phyloP scores from a whole-genome alignment of 1,284 basidiomycete species.

The Cryptococcus sp. region DNA sequence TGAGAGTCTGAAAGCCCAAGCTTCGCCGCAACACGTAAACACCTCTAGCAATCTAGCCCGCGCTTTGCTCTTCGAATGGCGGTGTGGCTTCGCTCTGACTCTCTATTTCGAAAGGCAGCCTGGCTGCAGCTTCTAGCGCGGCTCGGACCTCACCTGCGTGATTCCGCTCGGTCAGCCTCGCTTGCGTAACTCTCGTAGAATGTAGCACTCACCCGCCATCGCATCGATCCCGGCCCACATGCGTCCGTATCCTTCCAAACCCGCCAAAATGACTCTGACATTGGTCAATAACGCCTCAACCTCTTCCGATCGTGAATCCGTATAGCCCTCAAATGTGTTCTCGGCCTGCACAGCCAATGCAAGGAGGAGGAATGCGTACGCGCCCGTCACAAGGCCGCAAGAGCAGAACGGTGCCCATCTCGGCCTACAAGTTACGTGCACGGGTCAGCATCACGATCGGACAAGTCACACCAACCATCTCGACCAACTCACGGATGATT shows the following conservation, averaged over 20 bases:
- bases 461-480: no score
- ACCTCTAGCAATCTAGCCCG: no score
- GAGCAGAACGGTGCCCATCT: slow-evolving; percentile 54
- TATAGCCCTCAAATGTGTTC: slow-evolving; percentile 32
- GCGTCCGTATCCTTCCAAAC: slow-evolving; percentile 51
- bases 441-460: not conserved
- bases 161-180: not conserved
- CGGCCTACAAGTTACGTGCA: slow-evolving; percentile 27
- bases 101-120: slow-evolving; percentile 33
- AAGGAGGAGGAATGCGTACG: slow-evolving; percentile 52
- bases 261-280: slow-evolving; percentile 53
- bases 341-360: slow-evolving; percentile 52
- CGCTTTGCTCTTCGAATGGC: not conserved
- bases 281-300: slow-evolving; percentile 52
- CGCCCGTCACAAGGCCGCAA: slow-evolving; percentile 52
- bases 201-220: slow-evolving; percentile 48
- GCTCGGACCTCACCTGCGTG: slow-evolving; percentile 41
- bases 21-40: no score
- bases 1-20: no score
- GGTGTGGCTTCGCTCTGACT: slow-evolving; percentile 18
- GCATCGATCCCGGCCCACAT: slow-evolving; percentile 55
- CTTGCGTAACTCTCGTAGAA: not conserved
- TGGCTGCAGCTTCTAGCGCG: slow-evolving; percentile 39
- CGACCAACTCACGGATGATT: slow-evolving; percentile 42
- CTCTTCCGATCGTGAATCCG: slow-evolving; percentile 38